Conservation (phyloP, 768 basidiomycete genomes). For the Hortiboletus campestris region DNA sequence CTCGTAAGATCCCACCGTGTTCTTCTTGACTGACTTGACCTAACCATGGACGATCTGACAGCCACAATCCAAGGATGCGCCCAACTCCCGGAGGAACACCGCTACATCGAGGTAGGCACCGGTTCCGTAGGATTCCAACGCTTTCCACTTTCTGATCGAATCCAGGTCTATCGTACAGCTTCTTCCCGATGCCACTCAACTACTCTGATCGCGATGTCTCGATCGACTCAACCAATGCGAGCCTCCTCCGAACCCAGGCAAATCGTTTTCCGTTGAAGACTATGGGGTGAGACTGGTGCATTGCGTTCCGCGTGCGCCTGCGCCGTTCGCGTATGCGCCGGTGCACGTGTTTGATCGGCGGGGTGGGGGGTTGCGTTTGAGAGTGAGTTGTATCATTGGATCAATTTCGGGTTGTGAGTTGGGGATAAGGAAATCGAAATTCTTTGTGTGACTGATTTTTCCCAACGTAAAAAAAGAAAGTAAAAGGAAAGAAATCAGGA, state of each 20-base stretch:
- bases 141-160: neutral
- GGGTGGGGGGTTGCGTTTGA: conserved; percentile 30
- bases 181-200: conserved; percentile 60
- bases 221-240: conserved; percentile 54
- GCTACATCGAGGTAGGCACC: conserved; percentile 49
- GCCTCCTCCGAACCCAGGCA: conserved; percentile 42
- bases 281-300: conserved; percentile 47
- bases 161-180: conserved; percentile 32
- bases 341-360: conserved; percentile 34
- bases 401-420: conserved; percentile 31
- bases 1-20: conserved; percentile 34
- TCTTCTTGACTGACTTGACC: neutral
- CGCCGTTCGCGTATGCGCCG: conserved; percentile 40
- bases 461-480: too few relatives aligned
- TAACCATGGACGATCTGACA: conserved; percentile 18
- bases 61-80: conserved; percentile 65
- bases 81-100: conserved; percentile 55
- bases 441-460: too few relatives aligned
- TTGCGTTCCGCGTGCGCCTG: conserved; percentile 38
- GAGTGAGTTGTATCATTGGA: conserved; percentile 37
- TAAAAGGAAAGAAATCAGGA: too few relatives aligned
- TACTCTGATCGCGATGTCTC: conserved; percentile 65
- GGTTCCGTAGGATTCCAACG: neutral
- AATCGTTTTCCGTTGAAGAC: conserved; percentile 45
- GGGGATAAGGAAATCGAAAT: too few relatives aligned